Base-by-base conservation (phyloP, 2,329 filamentous ascomycete species). In the Trichoderma oligosporum region DNA sequence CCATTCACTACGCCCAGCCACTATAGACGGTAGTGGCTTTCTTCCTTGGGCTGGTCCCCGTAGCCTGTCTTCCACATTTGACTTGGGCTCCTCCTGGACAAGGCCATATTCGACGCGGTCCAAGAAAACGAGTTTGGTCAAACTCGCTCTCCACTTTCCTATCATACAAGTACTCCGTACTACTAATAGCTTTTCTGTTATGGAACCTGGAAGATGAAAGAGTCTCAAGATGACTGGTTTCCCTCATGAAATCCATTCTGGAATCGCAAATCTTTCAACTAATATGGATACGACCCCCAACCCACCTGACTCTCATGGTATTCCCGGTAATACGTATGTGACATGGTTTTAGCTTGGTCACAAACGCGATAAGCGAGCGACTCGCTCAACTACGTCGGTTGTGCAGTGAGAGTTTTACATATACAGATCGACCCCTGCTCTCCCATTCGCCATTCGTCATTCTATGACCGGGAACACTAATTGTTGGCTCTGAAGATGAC, bases 331-430 rank as follows among this genome's bases (percentile, higher is more conserved):
- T 27, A 55, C 27, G 51, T n/a, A 31, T 39, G 42, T 29, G 44
- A 49, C 57, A 48, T 55, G 56, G 42, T 22, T 41, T 8, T 49
- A 47, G 59, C 18, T 44, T 20, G 36, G 45, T 41, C 52, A 57
- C 59, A 59, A 41, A 56, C 51, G 57, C 59, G 57, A 60, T 59
- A 61, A 61, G 59, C 57, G 57, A 61, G 57, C 41, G 27, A 20
- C 29, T 42, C 29, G 18, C 44, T 53, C 46, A 24, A 52, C 57
- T 44, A 27, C 42, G n/a, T 38, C 33, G 29, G 24, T 35, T 42
- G 39, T 25, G 42, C 33, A 11, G 16, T 33, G 48, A 53, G 35
- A 24, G 41, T 33, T 39, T 20, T 25, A 14, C 44, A 39, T 33
- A 39, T n/a, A 41, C 44, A 39, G 18, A 44, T 29, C 20, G 20